phyloP scores from a whole-genome alignment of 495 filamentous ascomycete genomes.

The Aspergillus heteromorphus region DNA sequence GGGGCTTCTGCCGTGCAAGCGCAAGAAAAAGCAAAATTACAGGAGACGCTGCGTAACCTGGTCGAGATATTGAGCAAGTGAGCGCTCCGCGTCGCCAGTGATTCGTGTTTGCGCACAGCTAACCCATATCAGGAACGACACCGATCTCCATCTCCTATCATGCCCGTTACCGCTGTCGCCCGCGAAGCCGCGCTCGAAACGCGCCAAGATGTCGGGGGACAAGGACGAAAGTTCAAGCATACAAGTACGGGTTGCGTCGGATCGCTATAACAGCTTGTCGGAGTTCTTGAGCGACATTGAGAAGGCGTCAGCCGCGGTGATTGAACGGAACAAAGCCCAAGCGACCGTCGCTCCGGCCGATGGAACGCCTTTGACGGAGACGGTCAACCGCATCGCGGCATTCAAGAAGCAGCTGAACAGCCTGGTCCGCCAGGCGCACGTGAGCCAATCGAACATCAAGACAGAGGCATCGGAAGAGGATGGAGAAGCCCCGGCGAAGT shows the following conservation, averaged over 20 bases:
- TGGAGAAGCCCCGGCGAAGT: slow-evolving; percentile 26
- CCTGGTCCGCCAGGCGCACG: slow-evolving; percentile 38
- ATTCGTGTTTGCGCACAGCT: slow-evolving; percentile 5
- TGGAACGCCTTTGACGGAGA: slow-evolving; percentile 31
- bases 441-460: slow-evolving; percentile 35
- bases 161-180: slow-evolving; percentile 36
- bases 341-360: slow-evolving; percentile 26
- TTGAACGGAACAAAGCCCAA: slow-evolving; percentile 39
- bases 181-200: slow-evolving; percentile 44
- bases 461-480: slow-evolving; percentile 37
- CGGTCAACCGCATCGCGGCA: slow-evolving; percentile 38
- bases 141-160: slow-evolving; percentile 39
- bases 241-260: slow-evolving; percentile 33
- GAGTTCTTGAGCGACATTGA: slow-evolving; percentile 48
- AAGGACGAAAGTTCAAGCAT: slow-evolving; percentile 35
- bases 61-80: slow-evolving; percentile 38
- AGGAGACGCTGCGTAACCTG: slow-evolving; percentile 38
- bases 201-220: slow-evolving; percentile 41
- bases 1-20: slow-evolving; percentile 16
- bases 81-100: not conserved
- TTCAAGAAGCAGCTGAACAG: slow-evolving; percentile 48
- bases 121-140: slow-evolving; percentile 33
- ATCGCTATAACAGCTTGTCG: slow-evolving; percentile 41
- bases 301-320: slow-evolving; percentile 38
- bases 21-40: slow-evolving; percentile 33